Evolutionary conservation across 441 rosid genomes (phyloP).

Genomic region (Gossypium davidsonii): DNA sequence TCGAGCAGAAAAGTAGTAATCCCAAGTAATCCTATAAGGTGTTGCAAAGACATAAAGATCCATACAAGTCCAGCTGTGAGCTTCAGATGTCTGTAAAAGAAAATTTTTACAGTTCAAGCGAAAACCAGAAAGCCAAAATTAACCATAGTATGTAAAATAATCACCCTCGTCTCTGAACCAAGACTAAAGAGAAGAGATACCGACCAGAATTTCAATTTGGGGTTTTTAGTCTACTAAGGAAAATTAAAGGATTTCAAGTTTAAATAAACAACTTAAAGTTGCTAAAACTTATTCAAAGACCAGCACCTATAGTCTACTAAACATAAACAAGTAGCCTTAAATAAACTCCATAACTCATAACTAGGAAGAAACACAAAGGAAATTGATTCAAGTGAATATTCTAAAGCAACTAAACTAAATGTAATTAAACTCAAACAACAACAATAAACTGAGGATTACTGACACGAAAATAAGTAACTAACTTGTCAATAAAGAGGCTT

Average conservation of each 20-base stretch:
- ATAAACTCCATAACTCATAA: not conserved
- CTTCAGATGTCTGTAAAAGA: constrained; percentile 59
- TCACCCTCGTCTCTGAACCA: not conserved
- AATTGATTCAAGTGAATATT: not conserved
- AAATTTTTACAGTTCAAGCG: not conserved
- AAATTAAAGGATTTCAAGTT: not conserved
- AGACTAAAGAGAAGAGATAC: not conserved
- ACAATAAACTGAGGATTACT: not conserved
- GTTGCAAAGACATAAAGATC: constrained; percentile 95
- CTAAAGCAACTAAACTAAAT: not conserved
- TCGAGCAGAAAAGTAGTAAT: constrained; percentile 72
- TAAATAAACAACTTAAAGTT: not conserved
- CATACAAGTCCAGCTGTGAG: constrained; percentile 93
- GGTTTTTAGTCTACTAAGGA: not conserved
- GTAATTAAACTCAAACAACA: not conserved
- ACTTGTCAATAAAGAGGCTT: not conserved
- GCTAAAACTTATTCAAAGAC: not conserved
- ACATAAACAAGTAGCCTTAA: not conserved
- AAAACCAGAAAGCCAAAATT: not conserved
- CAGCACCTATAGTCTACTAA: not conserved
- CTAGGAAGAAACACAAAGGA: not conserved
- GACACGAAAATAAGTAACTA: not conserved
- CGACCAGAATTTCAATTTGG: not conserved
- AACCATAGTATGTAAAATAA: constrained; percentile 1
- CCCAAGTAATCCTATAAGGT: constrained; percentile 94